phyloP scores from a whole-genome alignment of 106 monocot species.

The Acorus calamus region DNA sequence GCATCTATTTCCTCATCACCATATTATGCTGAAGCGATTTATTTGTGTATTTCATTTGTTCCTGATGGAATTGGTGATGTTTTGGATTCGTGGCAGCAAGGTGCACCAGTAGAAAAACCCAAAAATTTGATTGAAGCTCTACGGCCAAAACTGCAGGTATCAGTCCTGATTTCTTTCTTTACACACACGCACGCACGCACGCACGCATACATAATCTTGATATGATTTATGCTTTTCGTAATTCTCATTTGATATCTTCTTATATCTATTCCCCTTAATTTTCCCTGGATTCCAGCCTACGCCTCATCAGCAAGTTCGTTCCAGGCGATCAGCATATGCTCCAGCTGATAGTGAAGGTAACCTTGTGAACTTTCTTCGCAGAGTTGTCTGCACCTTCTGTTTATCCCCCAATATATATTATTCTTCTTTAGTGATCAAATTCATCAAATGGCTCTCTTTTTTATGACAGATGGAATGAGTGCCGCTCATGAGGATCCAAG shows the following conservation, averaged over 20 bases:
- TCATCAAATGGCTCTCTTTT: neutral
- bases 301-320: slow-evolving; percentile 69
- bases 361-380: neutral
- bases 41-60: neutral
- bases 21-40: neutral
- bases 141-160: slow-evolving; percentile 88
- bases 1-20: too few relatives aligned
- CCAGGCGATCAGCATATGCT: slow-evolving; percentile 65
- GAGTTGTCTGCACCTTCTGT: neutral
- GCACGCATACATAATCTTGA: neutral
- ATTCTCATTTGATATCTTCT: neutral
- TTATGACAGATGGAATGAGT: slow-evolving; percentile 34
- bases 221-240: neutral
- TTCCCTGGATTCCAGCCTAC: slow-evolving; percentile 43
- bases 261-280: slow-evolving; percentile 1
- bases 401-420: neutral
- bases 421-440: too few relatives aligned
- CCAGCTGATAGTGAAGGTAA: slow-evolving; percentile 71
- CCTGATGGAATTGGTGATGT: too few relatives aligned
- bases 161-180: neutral
- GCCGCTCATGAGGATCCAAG: slow-evolving; percentile 32
- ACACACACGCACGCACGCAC: too few relatives aligned
- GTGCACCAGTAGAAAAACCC: slow-evolving; percentile 54
- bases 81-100: slow-evolving; percentile 55
- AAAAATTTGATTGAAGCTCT: slow-evolving; percentile 92